phyloP scores from a whole-genome alignment of 495 filamentous ascomycete species.

The Neurospora hispaniola region DNA sequence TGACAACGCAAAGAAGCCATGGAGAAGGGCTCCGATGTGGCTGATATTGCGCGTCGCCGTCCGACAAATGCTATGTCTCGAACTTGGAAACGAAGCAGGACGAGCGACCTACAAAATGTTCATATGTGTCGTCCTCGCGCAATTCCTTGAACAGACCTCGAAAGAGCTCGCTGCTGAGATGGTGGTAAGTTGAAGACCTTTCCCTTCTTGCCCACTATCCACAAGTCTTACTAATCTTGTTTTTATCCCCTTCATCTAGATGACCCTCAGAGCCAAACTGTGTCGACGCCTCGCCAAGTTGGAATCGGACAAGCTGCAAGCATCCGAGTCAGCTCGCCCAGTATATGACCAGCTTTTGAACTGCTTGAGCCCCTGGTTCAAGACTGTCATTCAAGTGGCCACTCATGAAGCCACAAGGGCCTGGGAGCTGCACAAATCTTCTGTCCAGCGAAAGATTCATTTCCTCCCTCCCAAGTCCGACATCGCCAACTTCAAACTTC shows the following conservation, averaged over 20 bases:
- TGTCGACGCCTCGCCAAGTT: constrained; percentile 52
- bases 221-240: not conserved
- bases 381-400: constrained; percentile 9
- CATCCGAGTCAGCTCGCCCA: not conserved
- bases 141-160: constrained; percentile 32
- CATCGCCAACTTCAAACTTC: constrained; percentile 20
- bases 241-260: constrained; percentile 13
- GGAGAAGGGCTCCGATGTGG: constrained; percentile 48
- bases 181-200: not conserved
- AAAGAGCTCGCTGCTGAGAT: constrained; percentile 4
- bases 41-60: constrained; percentile 47
- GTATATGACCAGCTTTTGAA: constrained; percentile 10
- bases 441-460: constrained; percentile 25
- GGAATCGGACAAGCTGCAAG: constrained; percentile 25
- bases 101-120: constrained; percentile 49
- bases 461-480: constrained; percentile 29
- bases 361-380: constrained; percentile 9
- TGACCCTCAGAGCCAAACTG: constrained; percentile 39
- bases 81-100: constrained; percentile 35
- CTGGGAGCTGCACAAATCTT: constrained; percentile 23
- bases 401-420: constrained; percentile 6
- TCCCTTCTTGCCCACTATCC: not conserved
- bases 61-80: constrained; percentile 35
- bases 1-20: constrained; percentile 36
- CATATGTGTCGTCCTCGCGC: constrained; percentile 33